phyloP scores from a whole-genome alignment of 1,284 basidiomycete genomes.

The Porogramme epimiltina region DNA sequence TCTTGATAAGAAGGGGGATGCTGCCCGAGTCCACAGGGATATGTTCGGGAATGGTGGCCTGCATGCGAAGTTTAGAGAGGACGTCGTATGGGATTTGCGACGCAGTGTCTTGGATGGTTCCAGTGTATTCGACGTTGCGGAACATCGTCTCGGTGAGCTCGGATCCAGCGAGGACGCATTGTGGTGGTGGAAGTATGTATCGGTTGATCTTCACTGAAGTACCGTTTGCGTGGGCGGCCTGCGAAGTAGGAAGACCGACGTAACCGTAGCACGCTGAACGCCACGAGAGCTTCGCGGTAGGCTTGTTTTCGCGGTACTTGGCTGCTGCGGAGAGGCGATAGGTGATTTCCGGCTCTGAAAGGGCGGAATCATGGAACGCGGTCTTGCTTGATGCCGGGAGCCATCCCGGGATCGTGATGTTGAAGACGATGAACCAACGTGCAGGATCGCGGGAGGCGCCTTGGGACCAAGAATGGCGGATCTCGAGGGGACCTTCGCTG shows the following conservation, averaged over 20 bases:
- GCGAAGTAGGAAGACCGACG: conserved; percentile 4
- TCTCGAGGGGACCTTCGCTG: conserved; percentile 50
- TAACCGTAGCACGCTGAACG: conserved; percentile 32
- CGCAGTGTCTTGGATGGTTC: conserved; percentile 35
- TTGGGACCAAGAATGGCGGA: conserved; percentile 63
- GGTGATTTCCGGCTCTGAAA: conserved; percentile 46
- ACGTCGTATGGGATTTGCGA: conserved; percentile 50
- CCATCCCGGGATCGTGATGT: conserved; percentile 77
- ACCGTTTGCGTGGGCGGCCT: conserved; percentile 3
- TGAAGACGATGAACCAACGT: conserved; percentile 72
- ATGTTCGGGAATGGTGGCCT: conserved; percentile 60
- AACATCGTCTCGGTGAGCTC: conserved; percentile 21
- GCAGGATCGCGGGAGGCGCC: conserved; percentile 48
- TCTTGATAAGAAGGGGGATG: conserved; percentile 57
- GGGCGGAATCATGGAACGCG: conserved; percentile 44
- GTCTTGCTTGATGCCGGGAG: conserved; percentile 55
- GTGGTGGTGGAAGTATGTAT: conserved; percentile 21
- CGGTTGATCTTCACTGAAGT: conserved; percentile 26
- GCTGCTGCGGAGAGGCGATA: conserved; percentile 73
- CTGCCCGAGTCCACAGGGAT: conserved; percentile 45
- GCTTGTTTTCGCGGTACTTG: conserved; percentile 50
- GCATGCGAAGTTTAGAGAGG: conserved; percentile 60
- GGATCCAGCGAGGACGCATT: conserved; percentile 14
- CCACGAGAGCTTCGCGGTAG: conserved; percentile 43
- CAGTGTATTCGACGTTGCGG: conserved; percentile 40